phyloP scores from a whole-genome alignment of 2,329 filamentous ascomycete species.

The Phialocephala subalpina region DNA sequence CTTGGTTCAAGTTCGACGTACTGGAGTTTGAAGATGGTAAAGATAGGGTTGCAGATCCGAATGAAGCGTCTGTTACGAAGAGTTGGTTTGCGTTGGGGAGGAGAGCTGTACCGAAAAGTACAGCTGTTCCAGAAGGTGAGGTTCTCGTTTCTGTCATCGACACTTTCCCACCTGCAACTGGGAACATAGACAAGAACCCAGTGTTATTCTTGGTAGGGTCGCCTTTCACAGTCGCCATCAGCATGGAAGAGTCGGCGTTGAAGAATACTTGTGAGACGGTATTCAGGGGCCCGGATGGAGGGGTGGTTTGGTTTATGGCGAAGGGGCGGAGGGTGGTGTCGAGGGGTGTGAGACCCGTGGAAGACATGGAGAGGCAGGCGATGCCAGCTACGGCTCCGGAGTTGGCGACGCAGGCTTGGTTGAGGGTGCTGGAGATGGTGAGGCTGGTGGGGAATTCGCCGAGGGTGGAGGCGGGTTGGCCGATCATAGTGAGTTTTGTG shows the following conservation, averaged over 20 bases:
- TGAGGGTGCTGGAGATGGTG: slow-evolving; percentile 52
- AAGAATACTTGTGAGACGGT: slow-evolving; percentile 69
- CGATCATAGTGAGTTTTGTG: slow-evolving; percentile 53
- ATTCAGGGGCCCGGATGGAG: slow-evolving; percentile 64
- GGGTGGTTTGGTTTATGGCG: slow-evolving; percentile 62
- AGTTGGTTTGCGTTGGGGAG: slow-evolving; percentile 52
- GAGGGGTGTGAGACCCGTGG: slow-evolving; percentile 50
- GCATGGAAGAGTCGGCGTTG: slow-evolving; percentile 57
- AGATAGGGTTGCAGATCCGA: slow-evolving; percentile 60
- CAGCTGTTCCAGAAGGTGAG: slow-evolving; percentile 62
- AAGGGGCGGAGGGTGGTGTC: slow-evolving; percentile 54
- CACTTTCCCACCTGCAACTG: slow-evolving; percentile 45
- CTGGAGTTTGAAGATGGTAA: slow-evolving; percentile 44
- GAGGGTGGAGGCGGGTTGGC: slow-evolving; percentile 51
- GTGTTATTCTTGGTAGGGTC: slow-evolving; percentile 61
- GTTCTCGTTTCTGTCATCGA: slow-evolving; percentile 45
- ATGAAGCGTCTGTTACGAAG: slow-evolving; percentile 65
- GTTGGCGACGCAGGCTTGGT: slow-evolving; percentile 55
- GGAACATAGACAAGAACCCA: slow-evolving; percentile 62
- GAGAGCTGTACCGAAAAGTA: slow-evolving; percentile 61
- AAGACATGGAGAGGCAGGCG: slow-evolving; percentile 51
- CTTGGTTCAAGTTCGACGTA: slow-evolving; percentile 50
- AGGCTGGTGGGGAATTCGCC: slow-evolving; percentile 63
- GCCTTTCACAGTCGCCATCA: slow-evolving; percentile 68
- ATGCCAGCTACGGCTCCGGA: slow-evolving; percentile 54